These are phyloP conservation scores for Tetrapyrgos nigripes DNA, from an alignment of 1,284 basidiomycete species.

Conservation along the genomic window DNA sequence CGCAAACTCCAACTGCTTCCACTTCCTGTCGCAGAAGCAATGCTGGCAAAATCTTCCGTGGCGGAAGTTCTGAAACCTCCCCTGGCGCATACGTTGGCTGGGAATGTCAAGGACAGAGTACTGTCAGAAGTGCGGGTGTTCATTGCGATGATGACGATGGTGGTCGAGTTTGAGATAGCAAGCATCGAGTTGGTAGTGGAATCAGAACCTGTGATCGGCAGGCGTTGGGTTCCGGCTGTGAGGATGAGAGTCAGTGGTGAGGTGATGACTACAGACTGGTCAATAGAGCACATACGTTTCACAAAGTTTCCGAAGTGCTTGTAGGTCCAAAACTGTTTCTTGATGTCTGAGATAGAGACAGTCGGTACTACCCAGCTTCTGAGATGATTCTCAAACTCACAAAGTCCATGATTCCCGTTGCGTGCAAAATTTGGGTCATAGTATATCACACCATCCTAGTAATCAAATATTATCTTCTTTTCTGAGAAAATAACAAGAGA, in stretches of 20 bases:
- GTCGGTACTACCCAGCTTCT: neutral
- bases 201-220: slow-evolving; percentile 37
- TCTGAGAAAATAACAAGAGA: neutral
- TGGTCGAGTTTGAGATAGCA: slow-evolving; percentile 35
- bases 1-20: slow-evolving; percentile 33
- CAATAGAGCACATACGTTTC: slow-evolving; percentile 35
- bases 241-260: neutral
- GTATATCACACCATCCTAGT: slow-evolving; percentile 46
- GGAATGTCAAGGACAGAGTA: slow-evolving; percentile 41
- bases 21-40: slow-evolving; percentile 28
- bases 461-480: neutral
- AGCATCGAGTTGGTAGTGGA: slow-evolving; percentile 35
- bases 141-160: slow-evolving; percentile 41
- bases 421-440: slow-evolving; percentile 41
- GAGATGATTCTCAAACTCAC: slow-evolving; percentile 23
- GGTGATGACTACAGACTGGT: neutral
- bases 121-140: slow-evolving; percentile 38
- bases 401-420: slow-evolving; percentile 43
- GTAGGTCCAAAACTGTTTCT: slow-evolving; percentile 46
- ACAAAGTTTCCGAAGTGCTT: slow-evolving; percentile 49
- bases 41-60: slow-evolving; percentile 40
- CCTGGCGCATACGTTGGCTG: slow-evolving; percentile 35
- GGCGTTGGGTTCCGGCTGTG: slow-evolving; percentile 41
- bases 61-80: slow-evolving; percentile 38
- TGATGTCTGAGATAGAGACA: slow-evolving; percentile 32